Evolutionary conservation across 2,329 filamentous ascomycete species (phyloP).

Genomic region (Beauveria asiatica): DNA sequence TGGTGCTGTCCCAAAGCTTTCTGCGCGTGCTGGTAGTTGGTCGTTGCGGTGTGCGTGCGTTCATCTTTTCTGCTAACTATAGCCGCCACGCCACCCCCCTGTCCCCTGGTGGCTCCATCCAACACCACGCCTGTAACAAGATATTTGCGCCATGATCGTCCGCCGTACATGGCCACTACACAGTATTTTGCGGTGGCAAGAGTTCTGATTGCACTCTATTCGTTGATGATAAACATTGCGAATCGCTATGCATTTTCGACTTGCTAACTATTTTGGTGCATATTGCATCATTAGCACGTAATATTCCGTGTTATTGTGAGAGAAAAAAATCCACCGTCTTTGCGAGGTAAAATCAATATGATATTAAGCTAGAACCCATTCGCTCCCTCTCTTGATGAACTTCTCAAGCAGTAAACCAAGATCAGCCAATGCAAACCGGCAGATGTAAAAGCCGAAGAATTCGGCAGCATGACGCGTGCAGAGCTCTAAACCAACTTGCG

Average conservation of each 20-base stretch:
- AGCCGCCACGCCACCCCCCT: not conserved
- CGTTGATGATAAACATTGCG: too few relatives aligned
- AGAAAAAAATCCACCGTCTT: too few relatives aligned
- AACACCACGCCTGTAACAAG: too few relatives aligned
- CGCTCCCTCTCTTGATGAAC: constrained; percentile 90
- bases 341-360: too few relatives aligned
- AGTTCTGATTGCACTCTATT: too few relatives aligned
- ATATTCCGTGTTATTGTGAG: too few relatives aligned
- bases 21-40: not conserved
- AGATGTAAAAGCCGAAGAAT: constrained; percentile 96
- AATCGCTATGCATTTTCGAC: too few relatives aligned
- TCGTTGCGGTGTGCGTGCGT: not conserved
- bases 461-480: constrained; percentile 90
- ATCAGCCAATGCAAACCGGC: constrained; percentile 86
- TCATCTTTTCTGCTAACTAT: not conserved
- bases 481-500: constrained; percentile 89
- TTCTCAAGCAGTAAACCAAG: constrained; percentile 83
- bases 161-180: too few relatives aligned
- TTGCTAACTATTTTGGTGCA: too few relatives aligned
- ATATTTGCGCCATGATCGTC: too few relatives aligned
- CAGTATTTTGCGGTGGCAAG: too few relatives aligned
- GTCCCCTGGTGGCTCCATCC: not conserved
- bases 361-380: constrained; percentile 62
- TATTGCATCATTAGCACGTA: too few relatives aligned
- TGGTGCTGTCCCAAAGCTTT: not conserved